Evolutionary conservation across 1,284 basidiomycete species (phyloP).

Genomic region (Trametes polyzona): DNA sequence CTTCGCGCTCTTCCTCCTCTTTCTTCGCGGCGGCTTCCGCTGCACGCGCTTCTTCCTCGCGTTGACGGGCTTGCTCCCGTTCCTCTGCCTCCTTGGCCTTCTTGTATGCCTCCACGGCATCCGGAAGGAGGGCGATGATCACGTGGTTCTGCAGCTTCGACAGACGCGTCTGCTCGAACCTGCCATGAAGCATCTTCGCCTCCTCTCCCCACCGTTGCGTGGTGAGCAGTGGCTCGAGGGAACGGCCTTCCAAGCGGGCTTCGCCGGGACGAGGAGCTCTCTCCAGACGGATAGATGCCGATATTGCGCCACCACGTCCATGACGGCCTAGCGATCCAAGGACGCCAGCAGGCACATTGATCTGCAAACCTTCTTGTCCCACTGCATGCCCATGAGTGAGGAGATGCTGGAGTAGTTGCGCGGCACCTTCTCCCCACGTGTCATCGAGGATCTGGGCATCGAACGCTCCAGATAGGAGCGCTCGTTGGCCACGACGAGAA

Average conservation of each 20-base stretch:
- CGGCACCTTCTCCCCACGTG: conserved; percentile 80
- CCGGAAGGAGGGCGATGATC: conserved; percentile 80
- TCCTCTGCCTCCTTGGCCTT: conserved; percentile 56
- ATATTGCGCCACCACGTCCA: conserved; percentile 48
- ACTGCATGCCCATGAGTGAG: conserved; percentile 59
- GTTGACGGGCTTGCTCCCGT: conserved; percentile 39
- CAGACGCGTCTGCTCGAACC: conserved; percentile 71
- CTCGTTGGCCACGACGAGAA: conserved; percentile 59
- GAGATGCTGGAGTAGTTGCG: conserved; percentile 85
- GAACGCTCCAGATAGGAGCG: conserved; percentile 49
- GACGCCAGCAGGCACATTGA: conserved; percentile 70
- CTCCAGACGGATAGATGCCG: conserved; percentile 66
- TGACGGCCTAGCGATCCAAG: conserved; percentile 57
- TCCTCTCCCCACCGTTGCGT: conserved; percentile 93
- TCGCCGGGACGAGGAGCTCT: conserved; percentile 54
- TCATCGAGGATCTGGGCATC: conserved; percentile 84
- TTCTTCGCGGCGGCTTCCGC: conserved; percentile 37
- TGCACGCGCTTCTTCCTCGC: conserved; percentile 46
- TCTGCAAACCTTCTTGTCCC: conserved; percentile 65
- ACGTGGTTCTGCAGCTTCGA: conserved; percentile 76
- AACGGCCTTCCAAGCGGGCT: conserved; percentile 52
- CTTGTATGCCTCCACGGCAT: conserved; percentile 65
- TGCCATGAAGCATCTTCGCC: conserved; percentile 79
- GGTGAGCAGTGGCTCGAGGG: conserved; percentile 81
- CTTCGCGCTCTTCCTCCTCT: conserved; percentile 30